Conservation (phyloP, 2,329 filamentous ascomycete species). For the Aspergillus persii region DNA sequence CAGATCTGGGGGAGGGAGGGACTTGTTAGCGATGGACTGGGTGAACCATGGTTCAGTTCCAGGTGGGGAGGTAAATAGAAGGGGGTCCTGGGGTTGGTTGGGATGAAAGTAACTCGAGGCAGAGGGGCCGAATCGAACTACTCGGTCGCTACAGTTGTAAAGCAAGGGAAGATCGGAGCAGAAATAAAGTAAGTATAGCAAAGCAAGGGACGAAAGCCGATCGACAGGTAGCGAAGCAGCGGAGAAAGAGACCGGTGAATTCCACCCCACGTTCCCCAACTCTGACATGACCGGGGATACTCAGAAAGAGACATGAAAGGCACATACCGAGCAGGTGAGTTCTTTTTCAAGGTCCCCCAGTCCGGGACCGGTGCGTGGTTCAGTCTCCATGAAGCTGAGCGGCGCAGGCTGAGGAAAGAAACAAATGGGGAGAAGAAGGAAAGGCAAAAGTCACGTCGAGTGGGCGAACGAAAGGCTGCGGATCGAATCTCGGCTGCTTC, state of each 20-base stretch:
- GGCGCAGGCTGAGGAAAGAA: background rate
- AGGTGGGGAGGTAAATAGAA: background rate
- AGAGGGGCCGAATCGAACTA: no score
- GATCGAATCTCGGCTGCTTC: background rate
- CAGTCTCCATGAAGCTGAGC: conserved; percentile 18
- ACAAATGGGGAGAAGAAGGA: background rate
- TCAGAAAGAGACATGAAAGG: conserved; percentile 7
- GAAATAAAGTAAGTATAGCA: background rate
- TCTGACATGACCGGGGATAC: background rate
- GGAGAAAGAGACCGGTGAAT: background rate
- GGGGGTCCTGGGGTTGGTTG: background rate
- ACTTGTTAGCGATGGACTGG: background rate
- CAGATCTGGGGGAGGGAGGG: conserved; percentile 68
- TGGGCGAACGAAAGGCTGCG: background rate
- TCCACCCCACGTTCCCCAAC: background rate
- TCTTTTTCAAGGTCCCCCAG: conserved; percentile 80
- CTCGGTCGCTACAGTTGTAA: no score
- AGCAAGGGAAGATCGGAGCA: no score
- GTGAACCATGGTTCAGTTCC: background rate
- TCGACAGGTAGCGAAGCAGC: no score
- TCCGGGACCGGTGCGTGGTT: conserved; percentile 28
- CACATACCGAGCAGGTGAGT: conserved; percentile 86
- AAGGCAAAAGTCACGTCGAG: background rate
- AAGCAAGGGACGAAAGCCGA: background rate
- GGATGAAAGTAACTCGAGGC: background rate